A percentile compares a stretch with the other conserved stretches of the same genome.
Conservation (phyloP, 345 rosid species). For the Eucalyptus melliodora region DNA sequence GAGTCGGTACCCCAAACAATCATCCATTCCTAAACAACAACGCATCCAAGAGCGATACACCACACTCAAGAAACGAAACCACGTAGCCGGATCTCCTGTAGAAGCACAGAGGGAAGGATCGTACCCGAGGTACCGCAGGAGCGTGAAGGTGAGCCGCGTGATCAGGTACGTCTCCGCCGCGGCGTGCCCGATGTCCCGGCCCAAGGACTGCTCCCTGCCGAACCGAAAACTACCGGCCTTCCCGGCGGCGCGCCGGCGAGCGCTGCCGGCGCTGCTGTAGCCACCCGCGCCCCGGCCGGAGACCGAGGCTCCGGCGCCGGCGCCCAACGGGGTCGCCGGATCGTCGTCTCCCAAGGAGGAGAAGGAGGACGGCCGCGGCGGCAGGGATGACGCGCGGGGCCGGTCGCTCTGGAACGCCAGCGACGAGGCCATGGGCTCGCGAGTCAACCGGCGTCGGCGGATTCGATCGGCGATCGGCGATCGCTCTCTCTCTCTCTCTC, state of each 20-base stretch:
- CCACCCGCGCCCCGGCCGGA: background rate
- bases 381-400: background rate
- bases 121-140: constrained; percentile 81
- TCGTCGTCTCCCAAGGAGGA: background rate
- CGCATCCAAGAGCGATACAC: background rate
- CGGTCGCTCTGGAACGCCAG: background rate
- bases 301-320: background rate
- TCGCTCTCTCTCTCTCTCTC: background rate
- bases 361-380: background rate
- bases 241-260: constrained; percentile 17
- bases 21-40: background rate
- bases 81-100: background rate
- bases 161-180: constrained; percentile 71
- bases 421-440: background rate
- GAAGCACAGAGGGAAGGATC: background rate
- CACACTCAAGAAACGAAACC: background rate
- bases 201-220: constrained; percentile 33
- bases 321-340: background rate
- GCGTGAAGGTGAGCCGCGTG: constrained; percentile 63
- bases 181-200: constrained; percentile 55
- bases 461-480: background rate
- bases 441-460: background rate
- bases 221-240: background rate
- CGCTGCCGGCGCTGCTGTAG: background rate
- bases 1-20: background rate